Conservation (phyloP, 495 filamentous ascomycete species). For the Aspergillus funiculosus region DNA sequence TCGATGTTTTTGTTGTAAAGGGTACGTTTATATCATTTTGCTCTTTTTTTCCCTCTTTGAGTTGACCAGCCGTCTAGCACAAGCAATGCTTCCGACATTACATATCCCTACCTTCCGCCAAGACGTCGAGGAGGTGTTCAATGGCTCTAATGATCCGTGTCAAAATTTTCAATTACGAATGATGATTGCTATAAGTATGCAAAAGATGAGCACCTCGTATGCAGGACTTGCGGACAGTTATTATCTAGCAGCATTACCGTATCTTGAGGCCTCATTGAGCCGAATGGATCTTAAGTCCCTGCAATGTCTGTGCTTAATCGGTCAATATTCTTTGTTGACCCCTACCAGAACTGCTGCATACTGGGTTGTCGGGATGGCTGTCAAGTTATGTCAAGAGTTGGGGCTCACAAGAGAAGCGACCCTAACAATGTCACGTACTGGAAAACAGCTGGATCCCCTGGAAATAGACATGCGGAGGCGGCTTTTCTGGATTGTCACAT, state of each 20-base stretch:
- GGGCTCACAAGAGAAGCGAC: constrained; percentile 82
- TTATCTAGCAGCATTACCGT: constrained; percentile 78
- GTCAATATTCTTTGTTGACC: constrained; percentile 85
- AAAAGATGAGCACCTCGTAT: constrained; percentile 75
- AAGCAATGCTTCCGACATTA: constrained; percentile 75
- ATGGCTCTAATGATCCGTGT: constrained; percentile 66
- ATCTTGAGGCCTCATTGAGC: constrained; percentile 68
- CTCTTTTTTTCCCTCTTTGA: constrained; percentile 7
- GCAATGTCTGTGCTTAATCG: constrained; percentile 84
- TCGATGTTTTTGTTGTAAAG: constrained; percentile 75
- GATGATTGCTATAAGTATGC: constrained; percentile 87
- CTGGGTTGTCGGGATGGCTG: constrained; percentile 82
- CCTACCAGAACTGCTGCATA: constrained; percentile 86
- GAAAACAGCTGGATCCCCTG: constrained; percentile 50
- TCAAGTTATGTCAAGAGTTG: constrained; percentile 78
- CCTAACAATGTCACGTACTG: constrained; percentile 51
- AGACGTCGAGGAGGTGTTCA: constrained; percentile 74
- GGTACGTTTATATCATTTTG: constrained; percentile 46
- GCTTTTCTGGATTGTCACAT: constrained; percentile 76
- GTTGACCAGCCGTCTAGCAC: constrained; percentile 49
- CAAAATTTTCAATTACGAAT: constrained; percentile 81
- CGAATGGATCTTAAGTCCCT: constrained; percentile 79
- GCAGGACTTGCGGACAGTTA: constrained; percentile 85
- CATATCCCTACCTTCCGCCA: constrained; percentile 75
- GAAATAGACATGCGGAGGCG: constrained; percentile 84